These are phyloP conservation scores for Amniculicola lignicola DNA, from an alignment of 495 filamentous ascomycete genomes.

Conservation along the genomic window DNA sequence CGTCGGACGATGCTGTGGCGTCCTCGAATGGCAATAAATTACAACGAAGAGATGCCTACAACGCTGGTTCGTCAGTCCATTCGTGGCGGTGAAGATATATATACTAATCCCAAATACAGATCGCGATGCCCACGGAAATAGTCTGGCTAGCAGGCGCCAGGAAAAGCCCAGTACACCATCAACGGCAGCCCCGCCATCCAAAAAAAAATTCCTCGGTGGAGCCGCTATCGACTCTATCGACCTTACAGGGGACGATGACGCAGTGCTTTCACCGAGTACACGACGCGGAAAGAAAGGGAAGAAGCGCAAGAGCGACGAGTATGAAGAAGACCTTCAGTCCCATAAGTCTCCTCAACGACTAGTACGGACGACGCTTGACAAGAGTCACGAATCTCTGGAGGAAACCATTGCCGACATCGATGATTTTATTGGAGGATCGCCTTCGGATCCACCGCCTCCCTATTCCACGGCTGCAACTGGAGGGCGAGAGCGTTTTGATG, in stretches of 20 bases:
- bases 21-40: no score
- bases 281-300: conserved; percentile 51
- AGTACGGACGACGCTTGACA: neutral
- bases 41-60: no score
- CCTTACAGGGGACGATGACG: conserved; percentile 56
- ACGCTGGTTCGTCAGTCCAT: no score
- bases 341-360: conserved; percentile 11
- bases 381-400: neutral
- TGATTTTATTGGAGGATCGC: neutral
- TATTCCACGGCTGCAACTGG: conserved; percentile 22
- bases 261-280: conserved; percentile 3
- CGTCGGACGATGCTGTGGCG: neutral
- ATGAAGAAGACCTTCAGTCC: conserved; percentile 42
- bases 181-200: no score
- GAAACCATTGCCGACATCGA: conserved; percentile 40
- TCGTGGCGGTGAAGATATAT: no score
- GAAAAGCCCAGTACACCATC: no score
- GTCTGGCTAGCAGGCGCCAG: no score
- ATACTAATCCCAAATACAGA: no score
- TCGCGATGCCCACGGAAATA: no score
- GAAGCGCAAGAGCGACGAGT: conserved; percentile 74
- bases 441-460: conserved; percentile 34
- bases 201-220: neutral
- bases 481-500: neutral
- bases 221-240: conserved; percentile 60